Evolutionary conservation across 2,329 filamentous ascomycete genomes (phyloP), one percentile per base, ranked within the genome.

Genomic region (Myriangium duriaei): DNA sequence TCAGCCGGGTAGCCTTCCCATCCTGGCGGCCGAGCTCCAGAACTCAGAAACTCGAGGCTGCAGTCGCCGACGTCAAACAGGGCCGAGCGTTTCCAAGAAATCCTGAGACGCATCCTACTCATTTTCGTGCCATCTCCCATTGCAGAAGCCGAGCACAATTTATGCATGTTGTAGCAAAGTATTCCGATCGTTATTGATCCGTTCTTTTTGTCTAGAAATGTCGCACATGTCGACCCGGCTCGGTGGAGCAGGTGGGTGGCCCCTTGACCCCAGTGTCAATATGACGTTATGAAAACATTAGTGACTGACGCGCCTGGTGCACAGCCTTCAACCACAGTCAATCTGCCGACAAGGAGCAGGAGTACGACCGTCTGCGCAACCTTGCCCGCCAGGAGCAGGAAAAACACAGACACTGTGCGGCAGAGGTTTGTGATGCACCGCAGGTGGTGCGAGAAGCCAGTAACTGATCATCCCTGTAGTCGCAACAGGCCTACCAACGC

Each of bases 281-380:
- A 17, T 14, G 16, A 12, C n/a, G n/a, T n/a, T n/a, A n/a, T n/a
- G n/a, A n/a, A n/a, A 26, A 13, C 21, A 16, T 11, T 15, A 30
- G 7, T 24, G 16, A 19, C 31, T 18, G 12, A 34, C 28, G 29
- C 21, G 21, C 21, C 7, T 26, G 7, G 11, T 41, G 41, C 45
- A 46, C 40, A 26, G 83, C 80, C 60, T 84, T 88, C 66, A 83
- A 79, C 60, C 79, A 85, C 57, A 70, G 69, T 42, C 68, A 77
- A 48, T 74, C 73, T 54, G 65, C 65, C 49, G 71, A 78, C 42
- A 68, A 75, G 39, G 87, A 96, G 66, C 75, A 71, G 49, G 87
- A 96, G 64, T 96, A 96, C 61, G 87, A 96, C 57, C 81, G 84
- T 38, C 72, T 96, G 31, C 84, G 91, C 52, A 78, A 80, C 49